phyloP scores from a whole-genome alignment of 805 yeast species.

The Cephaloascus albidus region DNA sequence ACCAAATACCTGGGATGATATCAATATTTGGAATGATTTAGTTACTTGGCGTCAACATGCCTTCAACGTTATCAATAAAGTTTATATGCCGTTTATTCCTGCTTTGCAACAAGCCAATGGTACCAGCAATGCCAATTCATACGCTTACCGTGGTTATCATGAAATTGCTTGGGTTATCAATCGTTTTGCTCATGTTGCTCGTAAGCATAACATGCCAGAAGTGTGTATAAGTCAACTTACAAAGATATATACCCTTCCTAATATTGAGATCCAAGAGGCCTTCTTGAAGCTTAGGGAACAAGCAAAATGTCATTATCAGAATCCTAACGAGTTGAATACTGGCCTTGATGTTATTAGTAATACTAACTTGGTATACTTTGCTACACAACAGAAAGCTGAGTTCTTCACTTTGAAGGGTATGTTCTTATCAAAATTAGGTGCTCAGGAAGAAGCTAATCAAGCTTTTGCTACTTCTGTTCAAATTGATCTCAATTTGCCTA shows the following conservation, averaged over 20 bases:
- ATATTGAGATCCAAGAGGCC: conserved; percentile 97
- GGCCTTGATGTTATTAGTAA: conserved; percentile 96
- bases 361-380: conserved; percentile 92
- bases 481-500: conserved; percentile 85
- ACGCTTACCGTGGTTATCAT: conserved; percentile 95
- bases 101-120: conserved; percentile 65
- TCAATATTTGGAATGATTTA: conserved; percentile 93
- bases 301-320: conserved; percentile 95
- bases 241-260: conserved; percentile 90
- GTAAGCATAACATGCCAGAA: conserved; percentile 94
- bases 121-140: conserved; percentile 70
- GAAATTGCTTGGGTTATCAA: conserved; percentile 99
- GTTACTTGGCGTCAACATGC: conserved; percentile 99
- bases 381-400: conserved; percentile 96
- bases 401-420: conserved; percentile 96
- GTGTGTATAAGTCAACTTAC: conserved; percentile 91
- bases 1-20: conserved; percentile 96
- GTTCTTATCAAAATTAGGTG: conserved; percentile 87
- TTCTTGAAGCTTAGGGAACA: conserved; percentile 92
- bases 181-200: conserved; percentile 95
- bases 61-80: conserved; percentile 89
- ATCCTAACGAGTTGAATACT: conserved; percentile 81
- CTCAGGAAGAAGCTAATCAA: conserved; percentile 91
- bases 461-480: conserved; percentile 98
- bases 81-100: conserved; percentile 87